A percentile compares a stretch with the other conserved stretches of the same genome.
These are phyloP conservation scores for Aspergillus saccharolyticus DNA, from an alignment of 495 filamentous ascomycete genomes.

Conservation along the genomic window DNA sequence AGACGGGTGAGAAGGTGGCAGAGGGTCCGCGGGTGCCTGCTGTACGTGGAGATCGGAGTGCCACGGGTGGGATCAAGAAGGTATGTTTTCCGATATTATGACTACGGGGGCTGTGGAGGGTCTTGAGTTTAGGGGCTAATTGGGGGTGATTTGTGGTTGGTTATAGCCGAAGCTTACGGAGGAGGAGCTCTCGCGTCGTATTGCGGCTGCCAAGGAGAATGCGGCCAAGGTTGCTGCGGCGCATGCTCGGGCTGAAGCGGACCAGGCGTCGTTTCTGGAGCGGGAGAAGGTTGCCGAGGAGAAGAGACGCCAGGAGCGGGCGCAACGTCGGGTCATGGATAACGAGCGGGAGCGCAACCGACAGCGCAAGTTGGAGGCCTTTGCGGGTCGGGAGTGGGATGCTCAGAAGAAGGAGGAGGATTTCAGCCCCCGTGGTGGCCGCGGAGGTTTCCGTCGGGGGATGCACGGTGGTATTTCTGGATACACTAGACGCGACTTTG, in stretches of 20 bases:
- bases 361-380: slow-evolving; percentile 61
- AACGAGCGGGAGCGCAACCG: slow-evolving; percentile 68
- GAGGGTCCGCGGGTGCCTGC: slow-evolving; percentile 43
- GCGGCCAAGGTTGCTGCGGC: slow-evolving; percentile 54
- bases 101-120: neutral
- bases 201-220: slow-evolving; percentile 55
- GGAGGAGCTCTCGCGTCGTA: slow-evolving; percentile 55
- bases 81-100: slow-evolving; percentile 21
- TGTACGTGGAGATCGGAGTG: slow-evolving; percentile 63
- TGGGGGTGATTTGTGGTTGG: slow-evolving; percentile 15
- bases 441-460: slow-evolving; percentile 47
- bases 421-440: slow-evolving; percentile 42
- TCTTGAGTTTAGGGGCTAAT: neutral
- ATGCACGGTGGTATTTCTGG: slow-evolving; percentile 56
- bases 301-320: slow-evolving; percentile 52
- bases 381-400: slow-evolving; percentile 71
- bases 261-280: slow-evolving; percentile 61
- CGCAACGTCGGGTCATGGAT: slow-evolving; percentile 56
- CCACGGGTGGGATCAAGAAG: slow-evolving; percentile 60
- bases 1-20: slow-evolving; percentile 1
- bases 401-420: slow-evolving; percentile 64
- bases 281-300: slow-evolving; percentile 54
- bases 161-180: slow-evolving; percentile 61
- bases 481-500: slow-evolving; percentile 30
- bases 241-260: slow-evolving; percentile 62